phyloP scores from a whole-genome alignment of 805 yeast species.

The Wickerhamiella domercqiae region DNA sequence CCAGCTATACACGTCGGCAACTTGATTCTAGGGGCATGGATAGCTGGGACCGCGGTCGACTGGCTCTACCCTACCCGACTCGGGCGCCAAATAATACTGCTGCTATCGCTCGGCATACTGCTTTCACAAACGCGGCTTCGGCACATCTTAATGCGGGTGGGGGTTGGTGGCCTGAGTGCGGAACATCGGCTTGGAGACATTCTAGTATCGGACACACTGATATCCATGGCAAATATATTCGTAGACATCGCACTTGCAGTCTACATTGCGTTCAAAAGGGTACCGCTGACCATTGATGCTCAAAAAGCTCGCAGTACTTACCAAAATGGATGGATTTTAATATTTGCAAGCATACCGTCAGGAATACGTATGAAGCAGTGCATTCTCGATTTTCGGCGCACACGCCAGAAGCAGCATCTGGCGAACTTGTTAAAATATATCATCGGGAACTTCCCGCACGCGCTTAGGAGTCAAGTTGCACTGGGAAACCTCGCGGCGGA shows the following conservation, averaged over 20 bases:
- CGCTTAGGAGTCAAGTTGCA: conserved; percentile 11
- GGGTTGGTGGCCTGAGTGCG: conserved; percentile 43
- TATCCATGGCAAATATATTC: conserved; percentile 63
- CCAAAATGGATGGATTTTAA: conserved; percentile 14
- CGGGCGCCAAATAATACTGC: conserved; percentile 29
- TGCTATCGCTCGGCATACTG: conserved; percentile 25
- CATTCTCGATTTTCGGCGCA: conserved; percentile 42
- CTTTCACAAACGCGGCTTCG: conserved; percentile 31
- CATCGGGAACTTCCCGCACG: conserved; percentile 13
- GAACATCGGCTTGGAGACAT: conserved; percentile 60
- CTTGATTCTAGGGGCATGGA: conserved; percentile 1
- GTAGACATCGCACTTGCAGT: conserved; percentile 52
- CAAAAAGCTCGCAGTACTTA: conserved; percentile 14
- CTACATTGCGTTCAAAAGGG: conserved; percentile 27
- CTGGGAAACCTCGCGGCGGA: conserved; percentile 4
- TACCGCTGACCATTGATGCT: conserved; percentile 15
- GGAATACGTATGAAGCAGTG: conserved; percentile 75
- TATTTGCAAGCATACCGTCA: conserved; percentile 39
- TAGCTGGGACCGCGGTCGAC: conserved; percentile 5
- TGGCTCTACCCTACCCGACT: conserved; percentile 8
- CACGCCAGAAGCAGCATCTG: conserved; percentile 41
- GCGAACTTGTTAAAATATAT: conserved; percentile 59
- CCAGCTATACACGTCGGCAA: conserved; percentile 6
- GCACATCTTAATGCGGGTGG: conserved; percentile 32
- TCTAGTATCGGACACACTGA: conserved; percentile 65